These are phyloP conservation scores for Thelonectria discophora DNA, from an alignment of 2,329 filamentous ascomycete species.

Conservation along the genomic window DNA sequence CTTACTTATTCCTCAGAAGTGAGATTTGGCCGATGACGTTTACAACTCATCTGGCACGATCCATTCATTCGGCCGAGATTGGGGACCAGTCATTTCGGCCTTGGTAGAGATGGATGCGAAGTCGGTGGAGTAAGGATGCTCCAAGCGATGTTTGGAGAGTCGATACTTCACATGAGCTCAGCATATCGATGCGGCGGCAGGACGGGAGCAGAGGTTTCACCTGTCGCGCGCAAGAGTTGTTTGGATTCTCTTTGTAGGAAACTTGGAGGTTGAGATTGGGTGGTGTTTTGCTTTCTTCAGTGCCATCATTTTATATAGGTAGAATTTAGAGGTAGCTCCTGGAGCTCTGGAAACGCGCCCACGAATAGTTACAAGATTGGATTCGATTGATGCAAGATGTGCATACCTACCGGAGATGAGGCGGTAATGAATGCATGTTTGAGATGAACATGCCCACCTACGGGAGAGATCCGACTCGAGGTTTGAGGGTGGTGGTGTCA, in stretches of 20 bases:
- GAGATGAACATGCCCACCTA: too few relatives aligned
- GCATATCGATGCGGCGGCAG: neutral
- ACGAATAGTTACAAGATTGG: neutral
- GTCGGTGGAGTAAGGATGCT: neutral
- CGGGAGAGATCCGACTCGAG: too few relatives aligned
- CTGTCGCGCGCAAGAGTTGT: too few relatives aligned
- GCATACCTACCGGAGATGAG: neutral
- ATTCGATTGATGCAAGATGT: neutral
- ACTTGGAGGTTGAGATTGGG: neutral
- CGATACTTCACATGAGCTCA: neutral
- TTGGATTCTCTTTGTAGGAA: neutral
- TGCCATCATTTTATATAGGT: neutral
- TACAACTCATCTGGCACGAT: neutral
- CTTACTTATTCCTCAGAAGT: neutral
- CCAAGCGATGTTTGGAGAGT: too few relatives aligned
- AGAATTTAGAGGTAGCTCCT: constrained; percentile 1
- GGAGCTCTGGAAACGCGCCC: neutral
- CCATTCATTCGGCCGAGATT: neutral
- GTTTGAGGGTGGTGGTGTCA: too few relatives aligned
- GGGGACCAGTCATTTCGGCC: too few relatives aligned
- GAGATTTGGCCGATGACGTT: constrained; percentile 2
- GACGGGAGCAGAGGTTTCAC: neutral
- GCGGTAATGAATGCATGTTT: neutral
- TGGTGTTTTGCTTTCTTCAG: neutral
- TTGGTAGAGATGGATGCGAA: neutral